Evolutionary conservation across 2,329 filamentous ascomycete genomes (phyloP).

Genomic region (Colletotrichum cuscutae): DNA sequence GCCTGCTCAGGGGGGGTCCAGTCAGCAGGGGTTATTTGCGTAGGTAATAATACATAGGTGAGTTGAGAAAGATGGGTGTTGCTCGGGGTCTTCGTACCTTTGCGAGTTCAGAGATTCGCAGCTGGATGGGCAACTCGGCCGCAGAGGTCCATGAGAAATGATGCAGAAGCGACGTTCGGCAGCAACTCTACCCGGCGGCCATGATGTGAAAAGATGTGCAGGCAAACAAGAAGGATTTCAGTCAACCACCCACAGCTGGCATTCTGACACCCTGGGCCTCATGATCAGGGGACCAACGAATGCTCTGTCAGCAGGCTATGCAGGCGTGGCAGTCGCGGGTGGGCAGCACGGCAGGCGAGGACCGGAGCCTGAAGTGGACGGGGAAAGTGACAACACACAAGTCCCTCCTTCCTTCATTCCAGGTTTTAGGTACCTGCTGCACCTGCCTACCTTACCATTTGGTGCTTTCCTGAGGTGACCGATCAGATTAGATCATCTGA

Average conservation of each 20-base stretch:
- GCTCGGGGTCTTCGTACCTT: background rate
- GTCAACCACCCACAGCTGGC: background rate
- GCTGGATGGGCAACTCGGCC: background rate
- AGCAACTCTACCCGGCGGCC: background rate
- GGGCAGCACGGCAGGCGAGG: background rate
- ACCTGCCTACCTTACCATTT: too few relatives aligned
- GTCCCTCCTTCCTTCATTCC: background rate
- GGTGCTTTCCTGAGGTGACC: background rate
- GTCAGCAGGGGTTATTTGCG: conserved; percentile 3
- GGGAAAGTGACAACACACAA: background rate
- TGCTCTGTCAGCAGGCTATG: conserved; percentile 1
- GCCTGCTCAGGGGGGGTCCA: background rate
- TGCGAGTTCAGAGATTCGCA: background rate
- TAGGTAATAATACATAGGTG: background rate
- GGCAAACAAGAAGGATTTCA: background rate
- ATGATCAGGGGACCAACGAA: background rate
- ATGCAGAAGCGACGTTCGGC: background rate
- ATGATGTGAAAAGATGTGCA: background rate
- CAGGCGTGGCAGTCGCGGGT: conserved; percentile 1
- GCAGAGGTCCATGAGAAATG: background rate
- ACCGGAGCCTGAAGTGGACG: background rate
- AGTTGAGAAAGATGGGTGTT: background rate
- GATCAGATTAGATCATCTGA: conserved; percentile 36
- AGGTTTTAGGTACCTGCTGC: too few relatives aligned
- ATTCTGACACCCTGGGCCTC: background rate